Conservation (phyloP, 352 stramenopile genomes). For the Thraustochytrium striatum region DNA sequence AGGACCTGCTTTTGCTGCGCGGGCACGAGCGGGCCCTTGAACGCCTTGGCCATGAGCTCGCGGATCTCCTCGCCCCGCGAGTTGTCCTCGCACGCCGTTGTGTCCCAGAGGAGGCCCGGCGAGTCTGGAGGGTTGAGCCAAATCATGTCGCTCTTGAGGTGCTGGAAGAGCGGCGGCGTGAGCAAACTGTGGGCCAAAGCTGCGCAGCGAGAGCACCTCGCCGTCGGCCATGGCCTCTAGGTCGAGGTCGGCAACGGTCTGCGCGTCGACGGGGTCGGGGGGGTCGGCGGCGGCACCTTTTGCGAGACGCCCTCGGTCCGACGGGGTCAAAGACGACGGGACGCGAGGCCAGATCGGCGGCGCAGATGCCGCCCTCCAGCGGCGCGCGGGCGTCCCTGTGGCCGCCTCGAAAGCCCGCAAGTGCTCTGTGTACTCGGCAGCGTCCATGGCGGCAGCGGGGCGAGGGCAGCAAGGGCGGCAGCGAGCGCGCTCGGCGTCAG, state of each 20-base stretch:
- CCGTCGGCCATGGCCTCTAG: neutral
- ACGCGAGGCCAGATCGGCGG: neutral
- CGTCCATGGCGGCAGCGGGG: conserved; percentile 21
- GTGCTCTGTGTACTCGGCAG: conserved; percentile 12
- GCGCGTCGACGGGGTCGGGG: neutral
- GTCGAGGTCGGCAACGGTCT: neutral
- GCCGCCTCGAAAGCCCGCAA: conserved; percentile 14
- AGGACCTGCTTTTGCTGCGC: conserved; percentile 77
- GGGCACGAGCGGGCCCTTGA: conserved; percentile 75
- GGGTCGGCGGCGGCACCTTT: conserved; percentile 27
- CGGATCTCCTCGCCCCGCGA: conserved; percentile 69
- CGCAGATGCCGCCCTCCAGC: neutral
- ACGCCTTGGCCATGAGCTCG: conserved; percentile 80
- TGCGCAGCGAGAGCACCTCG: conserved; percentile 2
- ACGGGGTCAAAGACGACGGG: conserved; percentile 49
- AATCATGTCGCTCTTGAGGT: conserved; percentile 65
- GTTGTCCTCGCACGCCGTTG: conserved; percentile 75
- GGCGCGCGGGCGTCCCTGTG: neutral
- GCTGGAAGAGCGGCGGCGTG: conserved; percentile 29
- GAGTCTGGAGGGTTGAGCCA: conserved; percentile 86
- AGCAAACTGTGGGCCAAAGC: conserved; percentile 35
- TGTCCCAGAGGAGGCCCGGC: conserved; percentile 79
- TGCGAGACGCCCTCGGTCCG: conserved; percentile 37
- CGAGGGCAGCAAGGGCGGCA: too few relatives aligned
- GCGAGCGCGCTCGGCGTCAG: neutral